These are phyloP conservation scores for Fusarium anthophilum DNA, from an alignment of 2,329 filamentous ascomycete genomes.

Conservation along the genomic window DNA sequence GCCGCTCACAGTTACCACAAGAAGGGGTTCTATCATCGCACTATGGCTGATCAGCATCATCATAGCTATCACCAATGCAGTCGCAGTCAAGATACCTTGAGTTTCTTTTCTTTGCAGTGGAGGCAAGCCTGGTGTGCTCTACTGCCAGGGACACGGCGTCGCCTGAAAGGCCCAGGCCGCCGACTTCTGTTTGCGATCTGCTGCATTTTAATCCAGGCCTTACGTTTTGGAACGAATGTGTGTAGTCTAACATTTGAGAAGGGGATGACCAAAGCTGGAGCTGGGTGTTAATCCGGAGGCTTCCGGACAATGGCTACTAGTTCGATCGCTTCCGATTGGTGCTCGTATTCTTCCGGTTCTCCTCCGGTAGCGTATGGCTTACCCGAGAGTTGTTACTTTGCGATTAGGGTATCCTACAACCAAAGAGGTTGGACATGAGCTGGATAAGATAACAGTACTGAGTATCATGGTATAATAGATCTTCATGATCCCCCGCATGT, in stretches of 20 bases:
- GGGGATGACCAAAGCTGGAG: background rate
- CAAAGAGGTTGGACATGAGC: background rate
- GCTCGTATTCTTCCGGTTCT: background rate
- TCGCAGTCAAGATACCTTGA: background rate
- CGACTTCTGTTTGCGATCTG: background rate
- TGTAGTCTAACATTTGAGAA: background rate
- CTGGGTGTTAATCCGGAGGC: background rate
- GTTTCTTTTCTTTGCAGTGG: background rate
- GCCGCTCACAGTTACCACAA: background rate
- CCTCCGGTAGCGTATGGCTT: background rate
- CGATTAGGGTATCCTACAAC: background rate
- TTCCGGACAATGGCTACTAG: background rate
- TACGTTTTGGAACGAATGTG: background rate
- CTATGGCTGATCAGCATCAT: background rate
- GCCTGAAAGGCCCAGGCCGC: background rate
- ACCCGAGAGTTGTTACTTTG: fast-evolving
- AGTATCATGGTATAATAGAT: background rate
- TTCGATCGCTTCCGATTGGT: background rate
- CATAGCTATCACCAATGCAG: no score
- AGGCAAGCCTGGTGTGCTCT: background rate
- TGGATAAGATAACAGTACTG: background rate
- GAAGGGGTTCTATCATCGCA: background rate
- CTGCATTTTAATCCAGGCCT: background rate
- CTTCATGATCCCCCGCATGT: background rate
- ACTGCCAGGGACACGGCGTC: background rate